A percentile compares a stretch with the other conserved stretches of the same genome.
Evolutionary conservation across 352 stramenopile genomes (phyloP).

Genomic region (Plasmopara muralis): DNA sequence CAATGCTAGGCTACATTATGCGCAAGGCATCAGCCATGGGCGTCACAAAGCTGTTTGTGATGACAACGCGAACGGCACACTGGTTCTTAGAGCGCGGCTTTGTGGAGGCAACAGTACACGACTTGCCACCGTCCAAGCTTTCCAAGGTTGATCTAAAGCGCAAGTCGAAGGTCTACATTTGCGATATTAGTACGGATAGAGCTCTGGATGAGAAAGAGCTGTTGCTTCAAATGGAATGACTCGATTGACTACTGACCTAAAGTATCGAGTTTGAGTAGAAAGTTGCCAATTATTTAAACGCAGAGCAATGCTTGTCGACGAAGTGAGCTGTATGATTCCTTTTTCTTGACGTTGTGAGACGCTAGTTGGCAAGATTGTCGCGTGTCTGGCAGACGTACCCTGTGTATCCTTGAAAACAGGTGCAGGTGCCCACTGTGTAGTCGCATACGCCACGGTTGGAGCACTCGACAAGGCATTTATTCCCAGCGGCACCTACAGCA

Average conservation of each 20-base stretch:
- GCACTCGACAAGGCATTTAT: constrained; percentile 90
- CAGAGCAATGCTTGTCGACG: constrained; percentile 13
- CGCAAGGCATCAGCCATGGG: constrained; percentile 79
- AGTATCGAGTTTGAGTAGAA: background rate
- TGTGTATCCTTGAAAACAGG: constrained; percentile 80
- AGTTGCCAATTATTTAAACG: constrained; percentile 2
- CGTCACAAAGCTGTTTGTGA: constrained; percentile 92
- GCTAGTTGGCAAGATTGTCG: constrained; percentile 27
- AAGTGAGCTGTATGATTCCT: constrained; percentile 14
- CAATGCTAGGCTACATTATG: constrained; percentile 87
- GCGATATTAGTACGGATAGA: constrained; percentile 81
- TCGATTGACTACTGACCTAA: background rate
- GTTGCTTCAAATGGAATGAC: constrained; percentile 53
- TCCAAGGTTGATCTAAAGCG: constrained; percentile 75
- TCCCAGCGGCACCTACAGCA: constrained; percentile 45
- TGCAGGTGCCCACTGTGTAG: constrained; percentile 77
- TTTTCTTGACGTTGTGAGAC: constrained; percentile 4
- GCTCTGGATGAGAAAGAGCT: constrained; percentile 82
- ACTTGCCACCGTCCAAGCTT: constrained; percentile 76
- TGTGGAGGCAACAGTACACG: constrained; percentile 81
- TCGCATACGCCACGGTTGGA: constrained; percentile 89
- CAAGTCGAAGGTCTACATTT: constrained; percentile 86
- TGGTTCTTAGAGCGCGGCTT: constrained; percentile 98
- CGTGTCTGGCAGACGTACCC: constrained; percentile 49
- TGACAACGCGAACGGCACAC: constrained; percentile 97